Conservation (phyloP, 2,329 filamentous ascomycete species). For the Rasamsonia emersonii region DNA sequence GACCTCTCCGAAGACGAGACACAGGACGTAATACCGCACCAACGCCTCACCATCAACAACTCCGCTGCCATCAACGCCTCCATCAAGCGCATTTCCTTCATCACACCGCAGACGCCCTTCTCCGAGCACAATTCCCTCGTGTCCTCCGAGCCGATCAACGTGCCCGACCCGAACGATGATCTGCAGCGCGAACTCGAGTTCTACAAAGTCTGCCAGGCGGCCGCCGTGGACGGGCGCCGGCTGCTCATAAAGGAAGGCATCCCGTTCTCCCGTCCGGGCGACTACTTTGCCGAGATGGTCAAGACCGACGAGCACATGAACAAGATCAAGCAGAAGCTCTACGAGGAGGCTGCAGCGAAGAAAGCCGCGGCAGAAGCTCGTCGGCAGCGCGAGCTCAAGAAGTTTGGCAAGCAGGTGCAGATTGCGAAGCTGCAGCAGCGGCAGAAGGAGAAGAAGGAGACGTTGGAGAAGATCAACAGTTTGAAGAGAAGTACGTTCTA, state of each 20-base stretch:
- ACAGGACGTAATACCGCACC: conserved; percentile 80
- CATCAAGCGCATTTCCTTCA: conserved; percentile 55
- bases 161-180: conserved; percentile 83
- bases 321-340: conserved; percentile 84
- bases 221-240: conserved; percentile 63
- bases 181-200: conserved; percentile 86
- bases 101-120: conserved; percentile 62
- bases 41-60: conserved; percentile 96
- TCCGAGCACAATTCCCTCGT: conserved; percentile 72
- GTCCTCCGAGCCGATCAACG: conserved; percentile 58
- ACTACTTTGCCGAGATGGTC: conserved; percentile 99
- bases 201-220: conserved; percentile 79
- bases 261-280: conserved; percentile 77
- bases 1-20: conserved; percentile 75
- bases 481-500: conserved; percentile 83
- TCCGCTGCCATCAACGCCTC: conserved; percentile 73
- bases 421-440: conserved; percentile 92
- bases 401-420: conserved; percentile 98
- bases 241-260: conserved; percentile 72
- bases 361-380: conserved; percentile 87
- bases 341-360: conserved; percentile 85
- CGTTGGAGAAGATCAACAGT: conserved; percentile 87
- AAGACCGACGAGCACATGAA: conserved; percentile 98
- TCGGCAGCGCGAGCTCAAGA: conserved; percentile 91
- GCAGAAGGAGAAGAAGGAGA: conserved; percentile 83